A percentile compares a stretch with the other conserved stretches of the same genome.
Evolutionary conservation across 306 rosid genomes (phyloP).

Genomic region (Phaseolus lunatus): DNA sequence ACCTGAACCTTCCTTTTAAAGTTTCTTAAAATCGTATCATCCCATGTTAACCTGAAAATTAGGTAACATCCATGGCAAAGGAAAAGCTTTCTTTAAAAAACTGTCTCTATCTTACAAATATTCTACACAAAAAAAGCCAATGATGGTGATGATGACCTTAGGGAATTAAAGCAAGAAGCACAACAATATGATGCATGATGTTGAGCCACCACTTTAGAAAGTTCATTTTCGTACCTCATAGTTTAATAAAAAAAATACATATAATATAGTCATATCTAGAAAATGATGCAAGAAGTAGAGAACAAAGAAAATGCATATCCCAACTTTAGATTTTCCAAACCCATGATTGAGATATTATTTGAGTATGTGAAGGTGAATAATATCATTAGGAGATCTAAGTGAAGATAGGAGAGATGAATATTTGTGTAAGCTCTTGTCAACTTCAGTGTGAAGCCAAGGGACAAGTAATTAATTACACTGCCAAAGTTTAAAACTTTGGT

Average conservation of each 20-base stretch:
- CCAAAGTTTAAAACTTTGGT: background rate
- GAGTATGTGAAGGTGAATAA: background rate
- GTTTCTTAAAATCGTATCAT: slow-evolving; percentile 20
- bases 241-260: background rate
- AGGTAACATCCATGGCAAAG: slow-evolving; percentile 32
- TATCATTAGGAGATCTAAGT: background rate
- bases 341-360: slow-evolving; percentile 29
- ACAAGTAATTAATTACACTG: slow-evolving; percentile 6
- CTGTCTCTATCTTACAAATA: slow-evolving; percentile 27
- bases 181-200: slow-evolving; percentile 12
- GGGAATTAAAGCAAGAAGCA: slow-evolving; percentile 23
- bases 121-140: background rate
- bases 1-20: slow-evolving; percentile 15
- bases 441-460: slow-evolving; percentile 2
- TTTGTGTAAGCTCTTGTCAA: slow-evolving; percentile 12
- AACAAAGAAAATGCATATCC: background rate
- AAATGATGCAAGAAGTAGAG: background rate
- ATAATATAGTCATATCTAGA: slow-evolving; percentile 20
- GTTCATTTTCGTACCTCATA: background rate
- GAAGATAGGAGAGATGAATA: slow-evolving; percentile 10
- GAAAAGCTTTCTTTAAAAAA: slow-evolving; percentile 33
- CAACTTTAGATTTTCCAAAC: slow-evolving; percentile 28
- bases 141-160: slow-evolving; percentile 27
- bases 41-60: slow-evolving; percentile 30
- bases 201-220: slow-evolving; percentile 30